Evolutionary conservation across 176 grass and related monocot species (phyloP).

Genomic region (Chrysopogon serrulatus): DNA sequence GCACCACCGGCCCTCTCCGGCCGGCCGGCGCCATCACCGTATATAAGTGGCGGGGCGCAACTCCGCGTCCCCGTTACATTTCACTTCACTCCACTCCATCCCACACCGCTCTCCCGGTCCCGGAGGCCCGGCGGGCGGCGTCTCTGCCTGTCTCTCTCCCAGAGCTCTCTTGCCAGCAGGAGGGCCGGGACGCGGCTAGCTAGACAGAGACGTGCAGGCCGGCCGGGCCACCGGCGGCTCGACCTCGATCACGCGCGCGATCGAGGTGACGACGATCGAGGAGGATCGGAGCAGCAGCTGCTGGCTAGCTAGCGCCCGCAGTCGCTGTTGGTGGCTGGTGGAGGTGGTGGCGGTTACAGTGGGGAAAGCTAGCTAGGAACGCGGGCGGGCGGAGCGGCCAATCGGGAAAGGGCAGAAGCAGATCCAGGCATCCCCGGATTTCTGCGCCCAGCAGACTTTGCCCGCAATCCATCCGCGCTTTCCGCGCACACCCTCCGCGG

Average conservation of each 20-base stretch:
- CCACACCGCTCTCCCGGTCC: neutral
- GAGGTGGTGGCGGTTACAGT: slow-evolving; percentile 85
- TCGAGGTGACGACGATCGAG: neutral
- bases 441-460: slow-evolving; percentile 79
- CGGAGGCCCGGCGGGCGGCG: neutral
- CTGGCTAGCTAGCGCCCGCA: neutral
- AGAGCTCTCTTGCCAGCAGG: neutral
- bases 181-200: neutral
- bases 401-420: slow-evolving; percentile 41
- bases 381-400: slow-evolving; percentile 40
- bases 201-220: neutral
- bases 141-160: neutral
- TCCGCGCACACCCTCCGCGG: slow-evolving; percentile 1
- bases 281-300: no score
- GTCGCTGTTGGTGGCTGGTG: slow-evolving; percentile 96
- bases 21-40: neutral
- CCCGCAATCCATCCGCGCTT: slow-evolving; percentile 86
- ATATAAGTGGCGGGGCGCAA: slow-evolving; percentile 18
- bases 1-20: neutral
- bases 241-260: neutral
- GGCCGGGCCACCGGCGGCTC: neutral
- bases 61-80: slow-evolving; percentile 34
- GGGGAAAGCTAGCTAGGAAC: slow-evolving; percentile 56
- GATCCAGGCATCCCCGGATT: slow-evolving; percentile 53
- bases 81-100: slow-evolving; percentile 40